Evolutionary conservation across 1,284 basidiomycete species (phyloP).

Genomic region (Cutaneotrichosporon sp.): DNA sequence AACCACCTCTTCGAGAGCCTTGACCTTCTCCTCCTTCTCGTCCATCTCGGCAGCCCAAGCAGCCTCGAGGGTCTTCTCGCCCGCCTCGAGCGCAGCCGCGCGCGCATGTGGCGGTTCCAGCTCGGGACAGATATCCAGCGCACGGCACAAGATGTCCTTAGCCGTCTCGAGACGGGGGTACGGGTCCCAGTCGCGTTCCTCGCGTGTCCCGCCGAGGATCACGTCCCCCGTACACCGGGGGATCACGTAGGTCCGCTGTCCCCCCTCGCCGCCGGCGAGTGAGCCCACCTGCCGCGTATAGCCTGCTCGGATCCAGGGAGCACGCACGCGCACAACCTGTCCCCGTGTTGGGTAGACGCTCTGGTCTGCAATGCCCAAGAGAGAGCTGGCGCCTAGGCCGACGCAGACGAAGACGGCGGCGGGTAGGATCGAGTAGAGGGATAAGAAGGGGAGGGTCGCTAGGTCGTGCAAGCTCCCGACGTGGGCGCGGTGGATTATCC

Average conservation of each 20-base stretch:
- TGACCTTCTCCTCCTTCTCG: neutral
- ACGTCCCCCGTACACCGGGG: slow-evolving; percentile 48
- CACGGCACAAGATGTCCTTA: slow-evolving; percentile 40
- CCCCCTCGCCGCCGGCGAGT: slow-evolving; percentile 47
- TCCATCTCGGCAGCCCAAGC: slow-evolving; percentile 3
- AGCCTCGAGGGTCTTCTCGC: slow-evolving; percentile 1
- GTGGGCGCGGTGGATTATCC: slow-evolving; percentile 34
- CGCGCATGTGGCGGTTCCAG: slow-evolving; percentile 27
- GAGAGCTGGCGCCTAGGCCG: slow-evolving; percentile 59
- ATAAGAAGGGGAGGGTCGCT: slow-evolving; percentile 17
- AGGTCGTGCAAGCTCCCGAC: slow-evolving; percentile 30
- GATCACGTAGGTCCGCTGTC: slow-evolving; percentile 51
- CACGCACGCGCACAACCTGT: slow-evolving; percentile 58
- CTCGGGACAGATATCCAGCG: slow-evolving; percentile 43
- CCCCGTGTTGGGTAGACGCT: slow-evolving; percentile 60
- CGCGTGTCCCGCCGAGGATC: slow-evolving; percentile 51
- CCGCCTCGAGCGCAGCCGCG: neutral
- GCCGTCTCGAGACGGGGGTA: slow-evolving; percentile 38
- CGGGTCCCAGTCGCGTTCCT: slow-evolving; percentile 45
- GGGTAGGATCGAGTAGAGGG: slow-evolving; percentile 34
- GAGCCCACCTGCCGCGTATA: slow-evolving; percentile 47
- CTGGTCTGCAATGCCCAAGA: slow-evolving; percentile 57
- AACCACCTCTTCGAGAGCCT: slow-evolving; percentile 28
- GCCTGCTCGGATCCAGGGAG: slow-evolving; percentile 49
- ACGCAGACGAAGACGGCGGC: slow-evolving; percentile 67